Conservation (phyloP, 257 asterid genomes). For the Capsicum chinense region DNA sequence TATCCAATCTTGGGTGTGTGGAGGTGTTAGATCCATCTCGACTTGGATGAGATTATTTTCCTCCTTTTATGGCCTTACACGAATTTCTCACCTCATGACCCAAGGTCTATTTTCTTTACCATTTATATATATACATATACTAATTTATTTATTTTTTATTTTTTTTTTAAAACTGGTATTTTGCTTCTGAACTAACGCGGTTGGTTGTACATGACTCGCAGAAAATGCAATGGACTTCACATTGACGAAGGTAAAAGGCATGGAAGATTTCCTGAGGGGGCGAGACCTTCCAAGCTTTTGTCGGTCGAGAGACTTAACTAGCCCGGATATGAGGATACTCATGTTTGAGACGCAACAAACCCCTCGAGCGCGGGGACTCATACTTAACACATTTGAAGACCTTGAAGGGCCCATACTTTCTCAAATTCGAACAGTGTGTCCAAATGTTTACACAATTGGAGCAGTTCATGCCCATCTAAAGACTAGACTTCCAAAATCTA, state of each 20-base stretch:
- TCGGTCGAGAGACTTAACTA: conserved; percentile 36
- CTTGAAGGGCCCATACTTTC: conserved; percentile 62
- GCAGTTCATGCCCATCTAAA: conserved; percentile 68
- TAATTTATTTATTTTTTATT: no score
- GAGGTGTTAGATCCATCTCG: background rate
- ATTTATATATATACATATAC: no score
- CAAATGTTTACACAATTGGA: conserved; percentile 69
- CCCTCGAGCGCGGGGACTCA: conserved; percentile 59
- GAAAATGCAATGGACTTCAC: conserved; percentile 55
- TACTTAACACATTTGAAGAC: conserved; percentile 72
- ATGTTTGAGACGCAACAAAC: conserved; percentile 42
- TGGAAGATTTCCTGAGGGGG: conserved; percentile 63
- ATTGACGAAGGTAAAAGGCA: conserved; percentile 62
- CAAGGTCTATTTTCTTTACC: background rate
- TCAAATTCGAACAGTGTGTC: conserved; percentile 49
- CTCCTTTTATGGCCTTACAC: background rate
- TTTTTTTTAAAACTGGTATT: no score
- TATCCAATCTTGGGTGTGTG: background rate
- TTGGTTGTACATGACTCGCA: conserved; percentile 16
- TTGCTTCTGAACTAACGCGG: background rate
- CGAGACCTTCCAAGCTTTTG: conserved; percentile 69
- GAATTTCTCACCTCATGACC: background rate
- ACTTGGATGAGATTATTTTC: background rate
- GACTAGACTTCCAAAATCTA: conserved; percentile 41
- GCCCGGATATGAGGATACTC: conserved; percentile 38